Conservation (phyloP, 2,329 filamentous ascomycete genomes). For the Talaromyces amestolkiae region DNA sequence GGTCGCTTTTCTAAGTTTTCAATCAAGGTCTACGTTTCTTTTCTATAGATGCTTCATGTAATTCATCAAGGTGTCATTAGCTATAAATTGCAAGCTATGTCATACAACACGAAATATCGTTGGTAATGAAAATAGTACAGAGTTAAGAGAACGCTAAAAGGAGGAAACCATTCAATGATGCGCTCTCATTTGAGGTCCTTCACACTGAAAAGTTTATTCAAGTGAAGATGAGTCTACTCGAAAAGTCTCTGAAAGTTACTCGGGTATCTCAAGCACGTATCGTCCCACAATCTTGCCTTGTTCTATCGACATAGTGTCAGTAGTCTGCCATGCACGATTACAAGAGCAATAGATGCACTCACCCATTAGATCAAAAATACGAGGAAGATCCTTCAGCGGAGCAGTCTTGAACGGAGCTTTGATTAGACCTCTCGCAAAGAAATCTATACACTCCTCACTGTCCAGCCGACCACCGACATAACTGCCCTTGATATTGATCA, state of each 20-base stretch:
- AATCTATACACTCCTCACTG: constrained; percentile 83
- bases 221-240: no score
- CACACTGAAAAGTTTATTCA: no score
- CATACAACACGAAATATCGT: neutral
- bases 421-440: constrained; percentile 80
- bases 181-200: no score
- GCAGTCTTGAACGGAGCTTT: constrained; percentile 82
- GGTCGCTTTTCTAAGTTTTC: no score
- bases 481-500: constrained; percentile 88
- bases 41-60: no score
- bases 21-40: no score
- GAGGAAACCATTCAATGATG: no score
- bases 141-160: no score
- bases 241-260: constrained; percentile 24
- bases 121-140: neutral
- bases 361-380: constrained; percentile 74
- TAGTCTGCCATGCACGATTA: neutral
- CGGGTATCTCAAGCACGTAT: constrained; percentile 46
- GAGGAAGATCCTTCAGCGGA: constrained; percentile 73
- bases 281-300: constrained; percentile 44
- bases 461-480: constrained; percentile 94
- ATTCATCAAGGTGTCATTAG: no score
- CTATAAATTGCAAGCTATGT: neutral
- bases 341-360: constrained; percentile 21
- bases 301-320: constrained; percentile 29